These are phyloP conservation scores for carrot (Daucus carota) DNA, from an alignment of 129 eudicot species.

Conservation along the genomic window DH1_v3.0 NC_030381.2:53923501-53924000, in stretches of 20 bases:
- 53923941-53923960: constrained; percentile 70
- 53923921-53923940: constrained; percentile 48
- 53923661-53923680: constrained; percentile 36
- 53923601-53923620: background rate
- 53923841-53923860: background rate
- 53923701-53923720: background rate
- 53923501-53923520: background rate
- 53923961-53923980: constrained; percentile 40
- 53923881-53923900: constrained; percentile 39
- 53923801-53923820: background rate
- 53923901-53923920: constrained; percentile 42
- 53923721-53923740: constrained; percentile 1
- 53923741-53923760: constrained; percentile 17
- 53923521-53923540: background rate
- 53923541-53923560: background rate
- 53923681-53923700: background rate
- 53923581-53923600: background rate
- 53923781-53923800: background rate
- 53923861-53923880: constrained; percentile 2
- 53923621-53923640: background rate
- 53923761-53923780: constrained; percentile 32
- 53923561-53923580: background rate
- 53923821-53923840: background rate
- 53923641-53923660: constrained; percentile 23
- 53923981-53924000: background rate